Conservation (phyloP, 441 rosid genomes). For the Jatropha podagrica region DNA sequence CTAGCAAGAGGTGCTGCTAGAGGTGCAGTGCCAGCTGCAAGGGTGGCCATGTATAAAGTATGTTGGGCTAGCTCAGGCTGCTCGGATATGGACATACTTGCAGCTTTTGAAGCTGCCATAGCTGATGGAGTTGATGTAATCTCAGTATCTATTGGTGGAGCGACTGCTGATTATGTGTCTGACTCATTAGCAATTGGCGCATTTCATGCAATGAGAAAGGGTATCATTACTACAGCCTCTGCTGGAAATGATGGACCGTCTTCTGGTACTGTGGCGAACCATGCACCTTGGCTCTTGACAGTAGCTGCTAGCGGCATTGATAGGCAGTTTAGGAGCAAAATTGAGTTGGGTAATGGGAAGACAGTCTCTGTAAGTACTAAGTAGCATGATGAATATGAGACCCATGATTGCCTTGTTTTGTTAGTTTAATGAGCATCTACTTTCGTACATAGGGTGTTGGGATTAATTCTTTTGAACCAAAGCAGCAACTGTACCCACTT, state of each 20-base stretch:
- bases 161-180: constrained; percentile 25
- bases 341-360: constrained; percentile 59
- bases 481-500: constrained; percentile 57
- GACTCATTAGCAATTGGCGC: constrained; percentile 72
- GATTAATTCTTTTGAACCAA: constrained; percentile 52
- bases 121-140: constrained; percentile 77
- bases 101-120: constrained; percentile 76
- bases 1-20: constrained; percentile 74
- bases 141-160: constrained; percentile 78
- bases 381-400: constrained; percentile 9
- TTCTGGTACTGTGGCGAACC: constrained; percentile 52
- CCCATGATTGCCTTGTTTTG: too few species aligned
- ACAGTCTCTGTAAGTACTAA: constrained; percentile 48
- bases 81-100: constrained; percentile 84
- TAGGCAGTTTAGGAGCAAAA: constrained; percentile 57
- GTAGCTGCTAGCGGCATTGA: constrained; percentile 71
- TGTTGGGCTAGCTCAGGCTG: constrained; percentile 82
- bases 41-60: constrained; percentile 84
- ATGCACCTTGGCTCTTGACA: constrained; percentile 68
- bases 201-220: constrained; percentile 76
- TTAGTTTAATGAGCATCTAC: background rate
- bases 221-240: constrained; percentile 72
- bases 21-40: constrained; percentile 84
- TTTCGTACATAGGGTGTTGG: constrained; percentile 57
- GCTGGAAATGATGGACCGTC: constrained; percentile 74